Evolutionary conservation across 345 rosid genomes (phyloP), one percentile per base, ranked within the genome.

Genomic region (Melaleuca alternifolia): DNA sequence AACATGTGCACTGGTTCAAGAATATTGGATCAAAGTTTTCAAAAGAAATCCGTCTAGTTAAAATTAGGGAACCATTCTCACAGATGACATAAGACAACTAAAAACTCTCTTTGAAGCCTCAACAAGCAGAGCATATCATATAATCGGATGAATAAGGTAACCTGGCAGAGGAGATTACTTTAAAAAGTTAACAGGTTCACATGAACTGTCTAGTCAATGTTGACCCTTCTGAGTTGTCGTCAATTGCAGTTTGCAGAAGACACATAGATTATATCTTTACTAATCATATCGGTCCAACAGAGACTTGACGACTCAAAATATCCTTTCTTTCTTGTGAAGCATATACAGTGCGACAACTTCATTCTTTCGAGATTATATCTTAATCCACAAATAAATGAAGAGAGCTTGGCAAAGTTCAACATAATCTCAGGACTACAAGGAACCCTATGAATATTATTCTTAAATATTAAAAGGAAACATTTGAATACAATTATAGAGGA

Each of bases 1-100:
- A 88, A 91, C 94, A 91, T 88, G 89, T 24, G 90, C 92, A 88
- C 94, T 92, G 71, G 81, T 37, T 71, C 81, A 71, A 37, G 48
- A 71, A 71, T 71, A 71, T 41, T 41, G 48, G 81, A 37, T 71
- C 81, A 71, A 48, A 21, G 3, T 71, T 37, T 65, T 33, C 48
- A 71, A 71, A 71, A 18, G 57, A 13, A 33, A 37, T 71, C 13
- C 26, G 23, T 71, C 81, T 20, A 37, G 26, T 71, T 37, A 37
- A 48, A 37, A 71, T 44, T 71, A 48, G 81, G 10, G 48, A 71
- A 71, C 26, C 7, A 0, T 71, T 71, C 79, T 71, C 48, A 71
- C 26, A 33, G 79, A 71, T 33, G 23, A 71, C 23, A 71, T 37
- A 20, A 20, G 26, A 71, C 48, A 71, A 37, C 11, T 37, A 71